Conservation (phyloP, 306 rosid species). For the Crotalaria pallida region DNA sequence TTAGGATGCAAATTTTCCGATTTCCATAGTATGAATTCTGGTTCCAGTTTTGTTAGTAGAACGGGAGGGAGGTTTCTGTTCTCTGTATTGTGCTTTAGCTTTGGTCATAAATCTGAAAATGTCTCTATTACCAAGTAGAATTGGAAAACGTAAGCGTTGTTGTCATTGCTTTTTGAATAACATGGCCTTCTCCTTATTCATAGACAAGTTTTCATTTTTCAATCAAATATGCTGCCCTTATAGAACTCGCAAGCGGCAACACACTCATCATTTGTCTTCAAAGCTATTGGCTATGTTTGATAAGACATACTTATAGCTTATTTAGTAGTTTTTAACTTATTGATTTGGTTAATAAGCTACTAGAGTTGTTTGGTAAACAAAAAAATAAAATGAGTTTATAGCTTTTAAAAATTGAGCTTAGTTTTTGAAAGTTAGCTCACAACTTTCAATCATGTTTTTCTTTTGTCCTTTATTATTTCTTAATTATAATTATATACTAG, state of each 20-base stretch:
- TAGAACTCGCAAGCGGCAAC: background rate
- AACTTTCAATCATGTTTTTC: no score
- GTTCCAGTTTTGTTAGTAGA: slow-evolving; percentile 43
- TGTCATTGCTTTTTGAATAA: slow-evolving; percentile 43
- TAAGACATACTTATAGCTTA: no score
- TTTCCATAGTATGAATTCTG: slow-evolving; percentile 16
- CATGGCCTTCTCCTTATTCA: slow-evolving; percentile 16
- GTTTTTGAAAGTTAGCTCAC: no score
- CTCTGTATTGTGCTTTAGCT: slow-evolving; percentile 21
- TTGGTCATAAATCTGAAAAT: slow-evolving; percentile 26
- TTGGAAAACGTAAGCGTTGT: slow-evolving; percentile 24
- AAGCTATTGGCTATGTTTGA: no score
- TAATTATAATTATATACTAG: no score
- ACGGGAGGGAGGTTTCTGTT: slow-evolving; percentile 30
- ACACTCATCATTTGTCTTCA: background rate
- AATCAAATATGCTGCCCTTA: background rate
- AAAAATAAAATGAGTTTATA: no score
- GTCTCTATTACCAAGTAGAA: slow-evolving; percentile 29
- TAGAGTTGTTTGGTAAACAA: no score
- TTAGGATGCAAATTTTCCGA: slow-evolving; percentile 24
- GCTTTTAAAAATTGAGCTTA: no score
- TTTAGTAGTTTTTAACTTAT: no score
- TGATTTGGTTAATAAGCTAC: no score
- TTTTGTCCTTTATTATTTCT: no score
- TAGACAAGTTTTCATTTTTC: background rate